Evolutionary conservation across 192 early-diverging fungal species (phyloP).

Genomic region (Endogone sp.): DNA sequence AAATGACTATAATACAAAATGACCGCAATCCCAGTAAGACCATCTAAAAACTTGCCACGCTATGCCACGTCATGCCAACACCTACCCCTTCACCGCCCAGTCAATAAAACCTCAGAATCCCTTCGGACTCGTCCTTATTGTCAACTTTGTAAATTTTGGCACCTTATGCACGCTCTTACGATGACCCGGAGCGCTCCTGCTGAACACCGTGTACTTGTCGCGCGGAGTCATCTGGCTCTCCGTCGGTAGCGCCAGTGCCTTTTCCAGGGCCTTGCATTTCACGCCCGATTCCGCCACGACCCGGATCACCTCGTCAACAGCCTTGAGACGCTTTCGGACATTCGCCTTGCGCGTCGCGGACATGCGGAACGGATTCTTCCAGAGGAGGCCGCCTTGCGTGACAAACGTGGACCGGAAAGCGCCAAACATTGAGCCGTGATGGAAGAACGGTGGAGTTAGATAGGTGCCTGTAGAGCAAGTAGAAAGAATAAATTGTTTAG

Average conservation of each 20-base stretch:
- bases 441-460: not conserved
- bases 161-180: slow-evolving; percentile 83
- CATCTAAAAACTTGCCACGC: no score
- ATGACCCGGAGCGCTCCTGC: slow-evolving; percentile 60
- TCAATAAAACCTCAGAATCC: slow-evolving; percentile 59
- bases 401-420: slow-evolving; percentile 49
- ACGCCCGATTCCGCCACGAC: slow-evolving; percentile 68
- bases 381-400: slow-evolving; percentile 50
- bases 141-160: slow-evolving; percentile 80
- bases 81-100: no score
- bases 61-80: no score
- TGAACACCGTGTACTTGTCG: slow-evolving; percentile 83
- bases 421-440: slow-evolving; percentile 47
- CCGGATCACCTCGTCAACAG: slow-evolving; percentile 73
- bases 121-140: slow-evolving; percentile 65
- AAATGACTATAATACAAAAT: no score
- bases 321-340: slow-evolving; percentile 79
- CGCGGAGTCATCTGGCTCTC: slow-evolving; percentile 70
- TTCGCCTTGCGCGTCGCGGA: slow-evolving; percentile 84
- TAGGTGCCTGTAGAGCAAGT: no score
- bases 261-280: slow-evolving; percentile 65
- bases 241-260: slow-evolving; percentile 58
- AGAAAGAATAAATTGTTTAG: no score
- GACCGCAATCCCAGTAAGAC: no score
- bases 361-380: slow-evolving; percentile 53